A percentile compares a stretch with the other conserved stretches of the same genome.
These are phyloP conservation scores for Aplosporella prunicola DNA, from an alignment of 2,329 filamentous ascomycete genomes.

Conservation along the genomic window DNA sequence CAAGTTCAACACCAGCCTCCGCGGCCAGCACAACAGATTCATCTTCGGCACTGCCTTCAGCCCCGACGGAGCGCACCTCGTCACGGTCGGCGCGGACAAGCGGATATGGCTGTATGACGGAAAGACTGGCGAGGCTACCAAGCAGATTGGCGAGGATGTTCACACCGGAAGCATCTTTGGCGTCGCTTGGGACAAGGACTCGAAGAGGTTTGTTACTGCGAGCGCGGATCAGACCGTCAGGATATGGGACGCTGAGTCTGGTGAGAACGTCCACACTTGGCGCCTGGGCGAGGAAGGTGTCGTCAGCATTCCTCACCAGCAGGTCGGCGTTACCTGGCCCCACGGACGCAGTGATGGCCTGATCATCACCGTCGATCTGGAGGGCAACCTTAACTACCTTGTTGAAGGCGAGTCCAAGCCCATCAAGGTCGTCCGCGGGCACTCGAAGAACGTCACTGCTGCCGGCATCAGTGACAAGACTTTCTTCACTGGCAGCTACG, in stretches of 20 bases:
- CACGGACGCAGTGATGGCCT: slow-evolving; percentile 72
- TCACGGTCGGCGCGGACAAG: slow-evolving; percentile 87
- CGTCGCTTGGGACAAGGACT: slow-evolving; percentile 82
- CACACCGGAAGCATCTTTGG: slow-evolving; percentile 91
- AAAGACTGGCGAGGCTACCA: slow-evolving; percentile 79
- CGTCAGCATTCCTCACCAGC: slow-evolving; percentile 70
- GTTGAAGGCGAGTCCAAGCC: slow-evolving; percentile 61
- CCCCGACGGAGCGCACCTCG: slow-evolving; percentile 71
- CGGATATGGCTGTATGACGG: slow-evolving; percentile 93
- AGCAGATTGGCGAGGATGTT: slow-evolving; percentile 67
- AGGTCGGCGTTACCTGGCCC: slow-evolving; percentile 90
- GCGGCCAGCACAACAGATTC: slow-evolving; percentile 76
- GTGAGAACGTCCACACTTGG: slow-evolving; percentile 73
- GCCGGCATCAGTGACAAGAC: slow-evolving; percentile 54
- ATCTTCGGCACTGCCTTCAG: slow-evolving; percentile 83
- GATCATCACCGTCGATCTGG: slow-evolving; percentile 80
- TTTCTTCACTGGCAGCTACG: slow-evolving; percentile 84
- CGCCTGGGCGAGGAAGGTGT: slow-evolving; percentile 65
- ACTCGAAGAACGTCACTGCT: slow-evolving; percentile 84
- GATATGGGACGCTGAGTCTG: slow-evolving; percentile 81
- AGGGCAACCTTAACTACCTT: slow-evolving; percentile 85
- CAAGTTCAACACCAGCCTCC: slow-evolving; percentile 81
- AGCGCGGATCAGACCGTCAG: slow-evolving; percentile 92
- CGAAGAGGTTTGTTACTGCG: slow-evolving; percentile 77
- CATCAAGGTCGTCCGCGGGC: slow-evolving; percentile 66